Evolutionary conservation across 805 yeast genomes (phyloP), one percentile per base, ranked within the genome.

Genomic region (Spathaspora passalidarum): DNA sequence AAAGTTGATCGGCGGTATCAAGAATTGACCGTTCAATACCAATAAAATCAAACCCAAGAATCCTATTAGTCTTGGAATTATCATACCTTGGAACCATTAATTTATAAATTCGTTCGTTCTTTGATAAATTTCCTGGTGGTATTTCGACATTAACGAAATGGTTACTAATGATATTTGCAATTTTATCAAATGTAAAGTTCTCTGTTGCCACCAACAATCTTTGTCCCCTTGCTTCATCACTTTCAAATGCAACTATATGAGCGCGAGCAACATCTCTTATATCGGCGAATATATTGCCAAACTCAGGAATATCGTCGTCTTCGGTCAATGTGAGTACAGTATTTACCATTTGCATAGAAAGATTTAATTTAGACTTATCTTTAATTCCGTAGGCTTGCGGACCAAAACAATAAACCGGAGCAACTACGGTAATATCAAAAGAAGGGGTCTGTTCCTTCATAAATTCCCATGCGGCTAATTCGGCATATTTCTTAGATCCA

Each of bases 391-490:
- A 74, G 3, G 66, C 57, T 58, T 78, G 82, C 1, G 82, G 82
- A 17, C 84, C 84, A 47, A 77, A 68, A 1, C 76, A 77, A 39
- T 48, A 66, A 5, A 62, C 66, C 20, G 82, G 81, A 49, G 65
- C 62, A 21, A 77, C 72, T 5, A 69, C 57, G 38, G 72, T 52
- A 22, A 78, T 45, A 13, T 60, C 57, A 55, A 75, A 76, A 22
- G 56, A 55, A 4, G 75, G 72, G 23, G 60, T 62, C 4, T 68
- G 62, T 9, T 55, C 62, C 32, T 71, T 59, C 13, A 68, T 48
- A 50, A 79, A 80, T 1, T 78, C 71, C 79, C 86, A 79, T 13
- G 79, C 79, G 1, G 81, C 76, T 50, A 65, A 55, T 62, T 84
- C 86, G 23, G 86, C 87, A 54, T 66, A 63, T 8, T 60, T 72